Percentiles rank a stretch among this genome's conserved stretches.
phyloP scores from a whole-genome alignment of 192 early-diverging fungal genomes.

The Linnemannia hyalina region DNA sequence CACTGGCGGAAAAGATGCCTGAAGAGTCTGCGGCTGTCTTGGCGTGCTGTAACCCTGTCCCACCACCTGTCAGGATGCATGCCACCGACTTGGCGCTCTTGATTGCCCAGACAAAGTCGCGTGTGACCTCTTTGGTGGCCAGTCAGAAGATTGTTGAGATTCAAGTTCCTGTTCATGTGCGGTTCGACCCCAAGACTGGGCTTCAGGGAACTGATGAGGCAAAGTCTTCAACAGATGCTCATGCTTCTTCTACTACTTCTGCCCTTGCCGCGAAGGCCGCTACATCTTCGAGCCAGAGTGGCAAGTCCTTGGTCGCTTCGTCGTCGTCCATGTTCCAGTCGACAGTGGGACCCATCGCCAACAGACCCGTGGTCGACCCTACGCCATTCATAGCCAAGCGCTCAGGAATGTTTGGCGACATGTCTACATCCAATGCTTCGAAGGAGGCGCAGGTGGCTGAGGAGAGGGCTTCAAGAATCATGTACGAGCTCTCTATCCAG shows the following conservation, averaged over 20 bases:
- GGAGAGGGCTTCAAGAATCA: slow-evolving; percentile 29
- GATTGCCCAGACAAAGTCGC: slow-evolving; percentile 53
- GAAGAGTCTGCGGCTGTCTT: slow-evolving; percentile 74
- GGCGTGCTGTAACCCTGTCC: slow-evolving; percentile 82
- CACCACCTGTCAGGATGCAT: slow-evolving; percentile 89
- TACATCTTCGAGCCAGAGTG: not conserved
- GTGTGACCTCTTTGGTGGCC: slow-evolving; percentile 13
- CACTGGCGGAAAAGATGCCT: slow-evolving; percentile 81
- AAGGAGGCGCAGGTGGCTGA: slow-evolving; percentile 28
- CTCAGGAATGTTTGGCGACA: slow-evolving; percentile 33
- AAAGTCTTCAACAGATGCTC: not conserved
- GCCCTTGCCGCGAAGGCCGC: slow-evolving; percentile 17
- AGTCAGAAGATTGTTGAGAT: slow-evolving; percentile 33
- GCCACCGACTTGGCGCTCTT: slow-evolving; percentile 78
- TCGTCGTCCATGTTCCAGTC: slow-evolving; percentile 15
- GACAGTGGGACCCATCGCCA: not conserved
- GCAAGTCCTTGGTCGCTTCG: slow-evolving; percentile 22
- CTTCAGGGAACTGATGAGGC: slow-evolving; percentile 34
- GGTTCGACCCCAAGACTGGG: slow-evolving; percentile 51
- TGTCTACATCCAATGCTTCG: not conserved
- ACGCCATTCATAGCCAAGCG: slow-evolving; percentile 21
- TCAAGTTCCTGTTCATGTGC: slow-evolving; percentile 39
- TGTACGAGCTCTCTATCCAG: slow-evolving; percentile 28
- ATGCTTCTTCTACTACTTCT: not conserved
- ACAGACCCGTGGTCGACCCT: slow-evolving; percentile 24